Evolutionary conservation across 2,329 filamentous ascomycete genomes (phyloP).

Genomic region (Coniella lustricola): DNA sequence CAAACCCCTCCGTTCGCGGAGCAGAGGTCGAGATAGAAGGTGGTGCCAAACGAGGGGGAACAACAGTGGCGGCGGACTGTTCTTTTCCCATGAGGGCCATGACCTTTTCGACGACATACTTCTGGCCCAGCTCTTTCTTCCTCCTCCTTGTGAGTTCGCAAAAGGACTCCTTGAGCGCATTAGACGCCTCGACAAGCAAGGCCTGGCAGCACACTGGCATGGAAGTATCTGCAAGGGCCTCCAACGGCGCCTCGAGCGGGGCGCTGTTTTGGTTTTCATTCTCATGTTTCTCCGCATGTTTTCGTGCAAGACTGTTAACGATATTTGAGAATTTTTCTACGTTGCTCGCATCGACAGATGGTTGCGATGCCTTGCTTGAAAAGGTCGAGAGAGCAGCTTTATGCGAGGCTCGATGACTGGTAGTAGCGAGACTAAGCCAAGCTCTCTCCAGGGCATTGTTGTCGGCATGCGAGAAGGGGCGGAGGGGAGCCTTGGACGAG

Average conservation of each 20-base stretch:
- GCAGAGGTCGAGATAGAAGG: slow-evolving; percentile 1
- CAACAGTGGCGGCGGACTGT: slow-evolving; percentile 8
- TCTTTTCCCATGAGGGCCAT: slow-evolving; percentile 26
- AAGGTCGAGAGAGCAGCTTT: slow-evolving; percentile 28
- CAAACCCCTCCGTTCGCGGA: slow-evolving; percentile 10
- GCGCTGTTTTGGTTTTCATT: slow-evolving; percentile 27
- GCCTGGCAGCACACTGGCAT: slow-evolving; percentile 41
- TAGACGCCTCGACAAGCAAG: slow-evolving; percentile 38
- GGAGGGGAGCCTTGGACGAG: slow-evolving; percentile 53
- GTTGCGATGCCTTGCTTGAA: slow-evolving; percentile 26
- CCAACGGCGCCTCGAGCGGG: slow-evolving; percentile 22
- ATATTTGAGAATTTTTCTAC: slow-evolving; percentile 31
- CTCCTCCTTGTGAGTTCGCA: slow-evolving; percentile 40
- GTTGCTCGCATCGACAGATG: slow-evolving; percentile 28
- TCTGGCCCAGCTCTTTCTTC: slow-evolving; percentile 33
- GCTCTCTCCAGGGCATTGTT: slow-evolving; percentile 73
- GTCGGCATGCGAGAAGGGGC: slow-evolving; percentile 73
- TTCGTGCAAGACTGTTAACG: slow-evolving; percentile 35
- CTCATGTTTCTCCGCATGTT: slow-evolving; percentile 41
- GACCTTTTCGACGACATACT: slow-evolving; percentile 39
- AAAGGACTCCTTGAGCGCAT: slow-evolving; percentile 42
- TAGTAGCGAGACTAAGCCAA: slow-evolving; percentile 57
- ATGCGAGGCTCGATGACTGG: slow-evolving; percentile 43
- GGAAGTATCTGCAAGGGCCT: slow-evolving; percentile 24
- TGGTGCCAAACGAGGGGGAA: not conserved